Conservation (phyloP, 306 rosid genomes). For the Hippophae rhamnoides region DNA sequence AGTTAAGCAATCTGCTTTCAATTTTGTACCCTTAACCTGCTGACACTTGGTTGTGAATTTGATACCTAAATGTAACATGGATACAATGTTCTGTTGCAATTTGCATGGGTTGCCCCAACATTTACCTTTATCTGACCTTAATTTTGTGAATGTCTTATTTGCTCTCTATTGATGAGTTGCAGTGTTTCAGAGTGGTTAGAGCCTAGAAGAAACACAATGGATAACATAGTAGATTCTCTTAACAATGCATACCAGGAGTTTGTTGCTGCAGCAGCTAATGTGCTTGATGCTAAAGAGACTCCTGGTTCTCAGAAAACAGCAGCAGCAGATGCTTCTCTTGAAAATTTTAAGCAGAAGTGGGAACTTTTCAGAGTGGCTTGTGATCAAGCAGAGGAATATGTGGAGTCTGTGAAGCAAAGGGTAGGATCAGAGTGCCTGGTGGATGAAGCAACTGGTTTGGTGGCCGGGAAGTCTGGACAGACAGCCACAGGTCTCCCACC, state of each 20-base stretch:
- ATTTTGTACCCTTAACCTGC: too few relatives aligned
- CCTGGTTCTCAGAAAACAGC: slow-evolving; percentile 40
- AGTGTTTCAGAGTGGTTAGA: too few relatives aligned
- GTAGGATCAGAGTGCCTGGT: slow-evolving; percentile 73
- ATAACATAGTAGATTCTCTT: slow-evolving; percentile 51
- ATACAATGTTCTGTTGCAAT: too few relatives aligned
- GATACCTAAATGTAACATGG: too few relatives aligned
- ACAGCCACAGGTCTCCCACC: slow-evolving; percentile 46
- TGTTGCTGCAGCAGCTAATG: slow-evolving; percentile 56
- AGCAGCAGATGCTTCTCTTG: slow-evolving; percentile 53
- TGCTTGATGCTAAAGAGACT: slow-evolving; percentile 49
- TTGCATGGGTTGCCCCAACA: too few relatives aligned
- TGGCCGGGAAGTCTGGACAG: slow-evolving; percentile 43
- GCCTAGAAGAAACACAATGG: slow-evolving; percentile 29
- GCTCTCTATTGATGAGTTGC: too few relatives aligned
- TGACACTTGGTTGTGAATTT: too few relatives aligned
- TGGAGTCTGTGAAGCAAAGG: slow-evolving; percentile 73
- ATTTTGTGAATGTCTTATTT: too few relatives aligned
- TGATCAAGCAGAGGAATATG: slow-evolving; percentile 78
- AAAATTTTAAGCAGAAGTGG: slow-evolving; percentile 71
- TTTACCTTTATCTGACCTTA: too few relatives aligned
- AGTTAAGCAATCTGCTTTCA: too few relatives aligned
- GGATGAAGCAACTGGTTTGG: slow-evolving; percentile 73
- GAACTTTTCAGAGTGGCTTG: slow-evolving; percentile 61
- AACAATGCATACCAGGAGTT: slow-evolving; percentile 61